Evolutionary conservation across 2,329 filamentous ascomycete genomes (phyloP), one percentile per base, ranked within the genome.

Genomic region (Trichoderma afroharzianum): DNA sequence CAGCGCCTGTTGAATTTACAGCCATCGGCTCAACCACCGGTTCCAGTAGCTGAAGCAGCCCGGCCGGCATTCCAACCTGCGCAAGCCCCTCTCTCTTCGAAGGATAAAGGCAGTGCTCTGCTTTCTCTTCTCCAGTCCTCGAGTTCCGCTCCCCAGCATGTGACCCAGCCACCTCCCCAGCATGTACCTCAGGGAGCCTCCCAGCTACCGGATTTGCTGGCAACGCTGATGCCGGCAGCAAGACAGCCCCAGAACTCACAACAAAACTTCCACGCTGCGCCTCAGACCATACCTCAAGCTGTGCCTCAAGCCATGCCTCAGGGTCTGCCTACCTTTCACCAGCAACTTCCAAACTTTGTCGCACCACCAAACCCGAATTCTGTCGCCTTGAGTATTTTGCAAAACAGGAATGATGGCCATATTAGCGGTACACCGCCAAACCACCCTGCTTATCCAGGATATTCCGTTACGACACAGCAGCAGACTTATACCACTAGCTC

Each of bases 201-300:
- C 72, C 79, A 78, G 70, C 76, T 79, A 72, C 85, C 83, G 55
- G 84, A 85, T 64, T 88, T 87, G 6, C 86, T 88, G 9, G 79
- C 63, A 15, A 21, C 66, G 11, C 68, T 63, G 21, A 59, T 39
- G 15, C 24, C 84, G 64, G 78, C 79, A 6, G 83, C 85, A 26
- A 78, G 85, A 32, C 85, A 87, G 76, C 88, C 90, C 15, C 83
- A 82, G 53, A 88, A 86, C 55, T 88, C 90, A 7, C 88, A 90
- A 76, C 85, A 87, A 70, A 85, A 87, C 64, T 83, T 86, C 15
- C 78, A 81, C 55, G 78, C 81, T 53, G 85, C 85, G 32, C 83
- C 83, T 24, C 55, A 28, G n/a, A 5, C 28, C 26, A 28, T 86
- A 28, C 83, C 55, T n/a, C 78, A 86, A 18, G 84, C 85, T 12